Conservation (phyloP, 345 rosid genomes). For the Syzygium oleosum region DNA sequence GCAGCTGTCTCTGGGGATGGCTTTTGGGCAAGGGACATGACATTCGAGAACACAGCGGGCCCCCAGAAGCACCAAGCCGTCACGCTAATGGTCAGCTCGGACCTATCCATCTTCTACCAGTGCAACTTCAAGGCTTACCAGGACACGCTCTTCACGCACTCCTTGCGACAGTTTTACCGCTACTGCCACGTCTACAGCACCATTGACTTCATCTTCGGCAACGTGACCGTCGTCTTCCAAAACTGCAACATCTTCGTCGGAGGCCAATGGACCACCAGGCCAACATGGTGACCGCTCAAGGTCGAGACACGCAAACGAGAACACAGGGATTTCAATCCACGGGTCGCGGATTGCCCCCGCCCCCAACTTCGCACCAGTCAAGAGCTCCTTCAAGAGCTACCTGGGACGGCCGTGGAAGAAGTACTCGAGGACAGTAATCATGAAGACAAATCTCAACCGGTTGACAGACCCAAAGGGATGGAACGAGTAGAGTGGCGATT, state of each 20-base stretch:
- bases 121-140: conserved; percentile 75
- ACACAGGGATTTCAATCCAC: too few relatives aligned
- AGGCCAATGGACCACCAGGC: conserved; percentile 59
- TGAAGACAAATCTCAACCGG: too few relatives aligned
- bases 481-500: too few relatives aligned
- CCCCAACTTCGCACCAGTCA: too few relatives aligned
- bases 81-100: conserved; percentile 50
- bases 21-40: conserved; percentile 76
- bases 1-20: conserved; percentile 64
- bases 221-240: conserved; percentile 51
- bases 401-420: too few relatives aligned
- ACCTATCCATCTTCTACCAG: conserved; percentile 43
- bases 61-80: conserved; percentile 65
- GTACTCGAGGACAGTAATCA: too few relatives aligned
- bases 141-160: conserved; percentile 55
- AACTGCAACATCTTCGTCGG: conserved; percentile 63
- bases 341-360: too few relatives aligned
- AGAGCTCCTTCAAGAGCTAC: too few relatives aligned
- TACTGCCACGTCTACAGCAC: conserved; percentile 70
- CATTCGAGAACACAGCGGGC: conserved; percentile 74
- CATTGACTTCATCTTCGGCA: conserved; percentile 68
- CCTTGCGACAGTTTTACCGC: conserved; percentile 57
- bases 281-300: too few relatives aligned
- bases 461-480: too few relatives aligned
- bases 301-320: too few relatives aligned